Percentiles rank a stretch among this genome's conserved stretches.
phyloP scores from a whole-genome alignment of 2,329 filamentous ascomycete genomes.

The Tolypocladium sp. region DNA sequence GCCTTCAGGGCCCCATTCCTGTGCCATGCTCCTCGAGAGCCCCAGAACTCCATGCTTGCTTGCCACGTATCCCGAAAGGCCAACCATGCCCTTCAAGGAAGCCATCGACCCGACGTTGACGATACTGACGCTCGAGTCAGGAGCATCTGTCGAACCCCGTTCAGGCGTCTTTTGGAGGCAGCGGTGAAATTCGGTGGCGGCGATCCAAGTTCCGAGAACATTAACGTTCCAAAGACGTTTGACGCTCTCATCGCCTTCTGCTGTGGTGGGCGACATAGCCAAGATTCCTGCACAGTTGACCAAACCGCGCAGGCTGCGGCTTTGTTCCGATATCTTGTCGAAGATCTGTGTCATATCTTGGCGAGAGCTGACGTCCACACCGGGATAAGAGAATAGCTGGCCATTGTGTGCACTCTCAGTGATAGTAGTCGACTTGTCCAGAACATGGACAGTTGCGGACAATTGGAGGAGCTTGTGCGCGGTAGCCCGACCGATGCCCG shows the following conservation, averaged over 20 bases:
- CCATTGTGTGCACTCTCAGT: neutral
- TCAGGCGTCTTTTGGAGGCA: neutral
- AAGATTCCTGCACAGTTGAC: neutral
- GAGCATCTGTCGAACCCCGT: neutral
- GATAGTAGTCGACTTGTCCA: neutral
- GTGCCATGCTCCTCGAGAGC: neutral
- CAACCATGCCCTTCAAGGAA: neutral
- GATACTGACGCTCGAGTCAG: neutral
- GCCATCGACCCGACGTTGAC: constrained; percentile 3
- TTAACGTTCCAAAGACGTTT: constrained; percentile 1
- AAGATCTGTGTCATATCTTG: neutral
- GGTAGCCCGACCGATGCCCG: neutral
- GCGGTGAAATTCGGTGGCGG: constrained; percentile 1
- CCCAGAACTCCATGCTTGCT: constrained; percentile 2
- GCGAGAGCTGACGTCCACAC: neutral
- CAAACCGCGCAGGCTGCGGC: neutral
- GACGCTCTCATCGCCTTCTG: neutral
- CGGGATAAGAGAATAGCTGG: neutral
- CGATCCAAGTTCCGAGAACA: constrained; percentile 1
- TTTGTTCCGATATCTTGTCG: neutral
- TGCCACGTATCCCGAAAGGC: neutral
- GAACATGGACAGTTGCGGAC: neutral
- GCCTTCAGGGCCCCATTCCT: constrained; percentile 9
- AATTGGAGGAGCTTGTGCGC: constrained; percentile 1
- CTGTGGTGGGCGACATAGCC: neutral